phyloP scores from a whole-genome alignment of 2,329 filamentous ascomycete species.

The Colletotrichum sp. region DNA sequence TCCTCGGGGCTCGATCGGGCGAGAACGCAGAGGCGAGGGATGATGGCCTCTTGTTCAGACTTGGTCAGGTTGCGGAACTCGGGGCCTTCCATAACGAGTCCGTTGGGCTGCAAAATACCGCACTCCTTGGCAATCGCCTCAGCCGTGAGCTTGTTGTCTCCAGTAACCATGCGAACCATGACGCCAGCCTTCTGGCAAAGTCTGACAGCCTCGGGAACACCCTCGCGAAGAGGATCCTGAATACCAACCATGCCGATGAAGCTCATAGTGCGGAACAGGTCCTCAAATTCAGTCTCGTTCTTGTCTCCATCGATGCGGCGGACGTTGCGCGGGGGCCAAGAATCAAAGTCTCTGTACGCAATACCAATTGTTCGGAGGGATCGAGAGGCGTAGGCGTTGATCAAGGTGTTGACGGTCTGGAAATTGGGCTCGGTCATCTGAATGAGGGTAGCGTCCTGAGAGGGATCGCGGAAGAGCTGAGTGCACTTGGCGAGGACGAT shows the following conservation, averaged over 20 bases:
- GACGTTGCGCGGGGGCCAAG: conserved; percentile 77
- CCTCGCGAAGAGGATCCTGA: conserved; percentile 78
- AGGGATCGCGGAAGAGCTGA: conserved; percentile 55
- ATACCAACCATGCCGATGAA: conserved; percentile 78
- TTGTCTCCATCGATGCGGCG: conserved; percentile 60
- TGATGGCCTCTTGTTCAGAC: conserved; percentile 68
- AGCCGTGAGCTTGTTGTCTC: conserved; percentile 81
- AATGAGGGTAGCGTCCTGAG: conserved; percentile 44
- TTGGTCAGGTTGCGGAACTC: conserved; percentile 76
- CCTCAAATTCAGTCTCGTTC: conserved; percentile 68
- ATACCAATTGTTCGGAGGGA: conserved; percentile 87
- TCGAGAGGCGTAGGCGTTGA: conserved; percentile 77
- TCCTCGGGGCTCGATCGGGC: conserved; percentile 79
- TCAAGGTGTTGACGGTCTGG: conserved; percentile 67
- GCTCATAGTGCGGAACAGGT: conserved; percentile 70
- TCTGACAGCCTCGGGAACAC: conserved; percentile 75
- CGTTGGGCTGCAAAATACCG: conserved; percentile 72
- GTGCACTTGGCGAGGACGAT: conserved; percentile 65
- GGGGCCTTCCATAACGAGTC: conserved; percentile 79
- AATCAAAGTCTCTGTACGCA: conserved; percentile 82
- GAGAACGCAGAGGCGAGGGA: conserved; percentile 73
- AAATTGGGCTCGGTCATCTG: conserved; percentile 58
- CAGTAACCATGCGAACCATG: conserved; percentile 84
- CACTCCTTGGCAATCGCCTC: conserved; percentile 81
- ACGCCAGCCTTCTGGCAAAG: conserved; percentile 79